Conservation (phyloP, 768 basidiomycete genomes). For the Kwoniella shandongensis region DNA sequence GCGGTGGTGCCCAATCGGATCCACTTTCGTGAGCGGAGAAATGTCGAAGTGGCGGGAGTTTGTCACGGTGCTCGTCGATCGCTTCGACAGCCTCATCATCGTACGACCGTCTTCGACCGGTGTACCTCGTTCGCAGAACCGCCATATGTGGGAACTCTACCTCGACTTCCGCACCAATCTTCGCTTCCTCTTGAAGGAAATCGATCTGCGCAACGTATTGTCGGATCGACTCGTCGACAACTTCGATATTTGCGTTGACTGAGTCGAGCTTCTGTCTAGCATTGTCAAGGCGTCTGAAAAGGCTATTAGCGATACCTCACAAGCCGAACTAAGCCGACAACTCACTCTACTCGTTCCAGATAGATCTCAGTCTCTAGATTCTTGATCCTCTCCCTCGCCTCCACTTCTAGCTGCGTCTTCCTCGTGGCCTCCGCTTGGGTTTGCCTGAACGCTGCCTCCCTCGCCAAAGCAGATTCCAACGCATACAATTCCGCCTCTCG, state of each 20-base stretch:
- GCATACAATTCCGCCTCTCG: constrained; percentile 25
- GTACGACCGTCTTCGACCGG: not conserved
- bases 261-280: constrained; percentile 18
- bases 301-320: constrained; percentile 1
- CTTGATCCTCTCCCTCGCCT: constrained; percentile 19
- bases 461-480: constrained; percentile 23
- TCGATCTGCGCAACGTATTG: constrained; percentile 31
- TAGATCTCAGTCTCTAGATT: constrained; percentile 35
- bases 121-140: constrained; percentile 1
- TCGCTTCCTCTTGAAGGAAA: constrained; percentile 16
- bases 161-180: constrained; percentile 25
- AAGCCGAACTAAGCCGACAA: not conserved
- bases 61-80: constrained; percentile 8
- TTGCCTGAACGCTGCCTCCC: constrained; percentile 34
- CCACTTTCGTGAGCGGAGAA: constrained; percentile 11
- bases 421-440: constrained; percentile 19
- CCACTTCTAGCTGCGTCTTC: constrained; percentile 23
- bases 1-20: constrained; percentile 10
- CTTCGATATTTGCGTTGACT: constrained; percentile 14
- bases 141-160: constrained; percentile 12
- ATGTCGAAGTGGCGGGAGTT: constrained; percentile 5
- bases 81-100: not conserved
- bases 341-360: constrained; percentile 27
- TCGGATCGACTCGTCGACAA: constrained; percentile 28
- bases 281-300: constrained; percentile 4